These are phyloP conservation scores for Talaromyces sp. DNA, from an alignment of 2,329 filamentous ascomycete species.

Conservation along the genomic window DNA sequence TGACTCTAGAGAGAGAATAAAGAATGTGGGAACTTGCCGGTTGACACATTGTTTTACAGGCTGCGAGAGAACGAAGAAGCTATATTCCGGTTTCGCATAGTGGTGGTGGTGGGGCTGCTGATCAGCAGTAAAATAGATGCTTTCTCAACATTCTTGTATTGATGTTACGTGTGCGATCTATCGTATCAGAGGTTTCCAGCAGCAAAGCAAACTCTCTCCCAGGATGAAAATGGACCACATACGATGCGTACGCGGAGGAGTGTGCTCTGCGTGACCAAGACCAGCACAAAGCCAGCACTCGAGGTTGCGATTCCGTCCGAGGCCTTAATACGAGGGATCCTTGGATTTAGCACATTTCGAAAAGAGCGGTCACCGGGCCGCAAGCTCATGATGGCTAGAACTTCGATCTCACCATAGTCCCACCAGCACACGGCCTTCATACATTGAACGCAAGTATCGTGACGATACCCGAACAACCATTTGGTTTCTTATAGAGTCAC, in stretches of 20 bases:
- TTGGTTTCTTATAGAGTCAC: not conserved
- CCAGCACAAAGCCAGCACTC: not conserved
- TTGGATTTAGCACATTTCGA: not conserved
- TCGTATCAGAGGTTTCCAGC: not conserved
- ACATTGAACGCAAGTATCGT: not conserved
- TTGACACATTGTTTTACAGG: constrained; percentile 30
- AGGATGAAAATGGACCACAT: not conserved
- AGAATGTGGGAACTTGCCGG: not conserved
- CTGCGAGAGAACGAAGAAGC: constrained; percentile 47
- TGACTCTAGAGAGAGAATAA: not conserved
- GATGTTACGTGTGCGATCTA: not conserved
- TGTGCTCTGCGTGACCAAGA: not conserved
- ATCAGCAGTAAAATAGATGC: not conserved
- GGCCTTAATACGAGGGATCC: not conserved
- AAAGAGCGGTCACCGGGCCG: constrained; percentile 7
- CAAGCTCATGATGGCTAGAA: not conserved
- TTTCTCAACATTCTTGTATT: not conserved
- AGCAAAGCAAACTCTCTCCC: not conserved
- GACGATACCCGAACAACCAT: too few species aligned
- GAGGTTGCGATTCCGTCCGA: not conserved
- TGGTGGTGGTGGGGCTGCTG: not conserved
- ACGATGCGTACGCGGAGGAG: not conserved
- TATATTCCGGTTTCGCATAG: constrained; percentile 50
- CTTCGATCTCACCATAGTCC: not conserved
- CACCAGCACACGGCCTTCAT: not conserved